Evolutionary conservation across 2,329 filamentous ascomycete species (phyloP).

Genomic region (Sporothrix schenckii): DNA sequence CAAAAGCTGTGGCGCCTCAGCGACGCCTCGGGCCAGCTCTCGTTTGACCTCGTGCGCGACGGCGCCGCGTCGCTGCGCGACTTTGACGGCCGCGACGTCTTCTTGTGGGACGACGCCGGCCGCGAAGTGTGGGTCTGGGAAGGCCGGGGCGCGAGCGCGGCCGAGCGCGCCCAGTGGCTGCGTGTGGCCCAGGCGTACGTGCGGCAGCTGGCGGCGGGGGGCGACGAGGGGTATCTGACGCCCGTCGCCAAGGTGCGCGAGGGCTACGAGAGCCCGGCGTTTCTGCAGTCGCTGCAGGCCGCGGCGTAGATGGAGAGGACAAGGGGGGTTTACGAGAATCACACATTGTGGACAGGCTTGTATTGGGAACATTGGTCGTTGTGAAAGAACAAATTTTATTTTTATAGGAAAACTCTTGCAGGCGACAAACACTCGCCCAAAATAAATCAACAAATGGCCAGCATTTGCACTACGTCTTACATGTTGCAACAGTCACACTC

Average conservation of each 20-base stretch:
- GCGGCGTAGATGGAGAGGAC: too few species aligned
- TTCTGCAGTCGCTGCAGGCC: slow-evolving; percentile 44
- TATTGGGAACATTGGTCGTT: neutral
- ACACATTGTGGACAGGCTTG: neutral
- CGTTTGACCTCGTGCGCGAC: slow-evolving; percentile 58
- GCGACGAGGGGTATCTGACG: slow-evolving; percentile 43
- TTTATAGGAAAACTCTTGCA: too few species aligned
- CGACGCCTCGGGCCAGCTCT: slow-evolving; percentile 60
- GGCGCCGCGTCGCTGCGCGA: slow-evolving; percentile 49
- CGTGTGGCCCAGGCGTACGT: slow-evolving; percentile 61
- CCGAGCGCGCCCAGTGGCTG: slow-evolving; percentile 64
- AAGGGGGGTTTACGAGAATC: neutral
- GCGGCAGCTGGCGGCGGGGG: slow-evolving; percentile 44
- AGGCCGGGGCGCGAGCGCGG: slow-evolving; percentile 59
- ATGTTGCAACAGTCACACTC: neutral
- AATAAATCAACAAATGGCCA: neutral
- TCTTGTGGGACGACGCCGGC: slow-evolving; percentile 62
- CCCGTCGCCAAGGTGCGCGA: slow-evolving; percentile 62
- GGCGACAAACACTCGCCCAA: neutral
- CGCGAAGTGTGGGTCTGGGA: slow-evolving; percentile 68
- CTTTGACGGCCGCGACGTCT: slow-evolving; percentile 63
- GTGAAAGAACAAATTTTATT: neutral
- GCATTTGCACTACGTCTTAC: slow-evolving; percentile 20
- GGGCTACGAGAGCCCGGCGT: slow-evolving; percentile 58
- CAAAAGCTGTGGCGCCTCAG: slow-evolving; percentile 62